Percentiles rank a stretch among this genome's conserved stretches.
These are phyloP conservation scores for Sphagnum fallax DNA, from an alignment of 228 moss, liverwort and hornwort genomes.

Conservation along the genomic window DNA sequence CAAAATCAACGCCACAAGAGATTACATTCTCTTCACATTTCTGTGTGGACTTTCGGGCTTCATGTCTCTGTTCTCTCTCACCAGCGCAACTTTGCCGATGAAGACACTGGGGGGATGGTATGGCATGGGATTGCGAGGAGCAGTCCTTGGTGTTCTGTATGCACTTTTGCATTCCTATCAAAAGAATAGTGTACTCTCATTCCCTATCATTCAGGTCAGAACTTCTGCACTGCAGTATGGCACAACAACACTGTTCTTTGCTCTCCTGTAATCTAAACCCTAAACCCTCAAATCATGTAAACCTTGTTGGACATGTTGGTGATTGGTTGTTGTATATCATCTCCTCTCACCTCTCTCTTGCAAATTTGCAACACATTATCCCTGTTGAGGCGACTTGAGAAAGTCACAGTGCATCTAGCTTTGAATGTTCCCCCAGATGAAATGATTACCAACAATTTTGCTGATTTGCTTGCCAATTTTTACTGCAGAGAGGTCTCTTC, in stretches of 20 bases:
- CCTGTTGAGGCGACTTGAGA: no score
- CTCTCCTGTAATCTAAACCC: not conserved
- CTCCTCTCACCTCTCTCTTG: no score
- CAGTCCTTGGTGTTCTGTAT: conserved; percentile 57
- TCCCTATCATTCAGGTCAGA: conserved; percentile 78
- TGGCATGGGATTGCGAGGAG: conserved; percentile 60
- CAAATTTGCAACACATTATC: no score
- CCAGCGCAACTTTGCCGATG: conserved; percentile 18
- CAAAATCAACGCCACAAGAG: conserved; percentile 44
- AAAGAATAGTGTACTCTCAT: conserved; percentile 44
- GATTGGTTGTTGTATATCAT: no score
- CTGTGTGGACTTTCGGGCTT: conserved; percentile 62
- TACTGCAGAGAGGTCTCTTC: conserved; percentile 61
- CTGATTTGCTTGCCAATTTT: no score
- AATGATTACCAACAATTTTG: no score
- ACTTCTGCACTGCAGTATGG: not conserved
- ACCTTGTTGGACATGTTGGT: not conserved
- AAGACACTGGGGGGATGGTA: conserved; percentile 13
- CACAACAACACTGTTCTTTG: not conserved
- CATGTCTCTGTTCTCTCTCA: conserved; percentile 52
- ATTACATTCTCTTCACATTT: conserved; percentile 34
- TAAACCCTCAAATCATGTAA: not conserved
- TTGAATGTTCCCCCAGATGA: no score
- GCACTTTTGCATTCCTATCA: conserved; percentile 54
- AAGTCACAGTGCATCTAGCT: no score